phyloP scores from a whole-genome alignment of 2,329 filamentous ascomycete species.

The Huntiella decipiens region DNA sequence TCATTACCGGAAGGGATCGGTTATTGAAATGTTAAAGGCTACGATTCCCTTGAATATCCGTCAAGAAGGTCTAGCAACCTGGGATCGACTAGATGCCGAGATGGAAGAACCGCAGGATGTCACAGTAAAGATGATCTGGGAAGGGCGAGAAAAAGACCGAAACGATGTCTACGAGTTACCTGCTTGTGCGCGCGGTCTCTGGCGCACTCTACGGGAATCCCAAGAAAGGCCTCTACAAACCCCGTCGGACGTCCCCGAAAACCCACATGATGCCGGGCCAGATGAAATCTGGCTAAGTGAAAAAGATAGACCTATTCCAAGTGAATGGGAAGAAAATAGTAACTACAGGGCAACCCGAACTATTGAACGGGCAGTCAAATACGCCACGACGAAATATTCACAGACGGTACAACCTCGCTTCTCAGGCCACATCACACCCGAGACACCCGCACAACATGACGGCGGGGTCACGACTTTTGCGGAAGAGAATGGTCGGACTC shows the following conservation, averaged over 20 bases:
- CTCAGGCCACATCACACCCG: no score
- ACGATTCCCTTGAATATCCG: constrained; percentile 22
- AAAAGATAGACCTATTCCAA: no score
- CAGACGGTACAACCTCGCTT: no score
- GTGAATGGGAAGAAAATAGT: no score
- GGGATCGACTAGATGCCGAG: constrained; percentile 19
- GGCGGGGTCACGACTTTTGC: no score
- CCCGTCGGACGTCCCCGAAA: not conserved
- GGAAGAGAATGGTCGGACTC: no score
- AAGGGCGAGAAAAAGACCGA: not conserved
- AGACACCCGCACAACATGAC: no score
- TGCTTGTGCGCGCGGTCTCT: constrained; percentile 2
- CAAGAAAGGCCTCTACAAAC: not conserved
- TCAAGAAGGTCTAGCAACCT: constrained; percentile 24
- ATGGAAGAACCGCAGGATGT: constrained; percentile 11
- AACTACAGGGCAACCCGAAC: no score
- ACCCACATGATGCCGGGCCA: no score
- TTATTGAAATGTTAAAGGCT: constrained; percentile 20
- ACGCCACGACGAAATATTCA: no score
- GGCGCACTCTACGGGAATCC: not conserved
- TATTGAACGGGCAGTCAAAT: no score
- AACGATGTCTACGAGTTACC: not conserved
- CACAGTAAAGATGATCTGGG: constrained; percentile 4
- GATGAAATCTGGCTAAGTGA: no score
- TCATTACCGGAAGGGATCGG: constrained; percentile 18